Conservation (phyloP, 805 yeast species). For the Saccharomycopsis amapae region DNA sequence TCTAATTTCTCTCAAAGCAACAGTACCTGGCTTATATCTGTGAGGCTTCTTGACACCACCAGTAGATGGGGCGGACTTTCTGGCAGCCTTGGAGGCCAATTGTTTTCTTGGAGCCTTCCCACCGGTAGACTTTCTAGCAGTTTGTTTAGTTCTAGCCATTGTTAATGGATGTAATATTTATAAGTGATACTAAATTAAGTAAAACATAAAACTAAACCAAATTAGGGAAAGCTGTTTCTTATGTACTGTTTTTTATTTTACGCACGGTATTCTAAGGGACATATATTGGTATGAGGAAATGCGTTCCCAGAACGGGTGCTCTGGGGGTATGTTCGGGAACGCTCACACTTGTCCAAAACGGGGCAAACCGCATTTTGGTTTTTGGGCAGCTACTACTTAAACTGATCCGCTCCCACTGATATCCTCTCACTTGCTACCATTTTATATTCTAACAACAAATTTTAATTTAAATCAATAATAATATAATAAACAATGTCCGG, state of each 20-base stretch:
- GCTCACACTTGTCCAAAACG: too few relatives aligned
- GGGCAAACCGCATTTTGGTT: too few relatives aligned
- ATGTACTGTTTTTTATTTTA: not conserved
- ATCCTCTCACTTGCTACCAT: too few relatives aligned
- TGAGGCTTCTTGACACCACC: constrained; percentile 94
- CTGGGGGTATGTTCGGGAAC: too few relatives aligned
- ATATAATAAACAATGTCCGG: constrained; percentile 68
- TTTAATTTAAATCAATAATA: constrained; percentile 17
- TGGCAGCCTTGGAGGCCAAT: constrained; percentile 86
- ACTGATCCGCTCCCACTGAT: too few relatives aligned
- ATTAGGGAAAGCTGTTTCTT: too few relatives aligned
- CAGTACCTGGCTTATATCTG: constrained; percentile 97
- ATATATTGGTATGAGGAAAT: not conserved
- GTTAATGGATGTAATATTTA: too few relatives aligned
- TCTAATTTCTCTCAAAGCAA: constrained; percentile 94
- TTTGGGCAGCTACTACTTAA: too few relatives aligned
- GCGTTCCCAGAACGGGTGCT: too few relatives aligned
- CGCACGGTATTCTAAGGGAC: not conserved
- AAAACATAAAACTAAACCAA: too few relatives aligned
- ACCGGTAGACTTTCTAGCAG: constrained; percentile 93
- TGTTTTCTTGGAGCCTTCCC: constrained; percentile 96
- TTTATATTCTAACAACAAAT: too few relatives aligned
- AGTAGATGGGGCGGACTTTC: constrained; percentile 86
- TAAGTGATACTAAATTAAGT: too few relatives aligned
- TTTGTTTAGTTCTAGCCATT: constrained; percentile 93